Percentiles rank a stretch among this genome's conserved stretches.
Conservation (phyloP, 1,284 basidiomycete genomes). For the Microstroma glucosiphilum region DNA sequence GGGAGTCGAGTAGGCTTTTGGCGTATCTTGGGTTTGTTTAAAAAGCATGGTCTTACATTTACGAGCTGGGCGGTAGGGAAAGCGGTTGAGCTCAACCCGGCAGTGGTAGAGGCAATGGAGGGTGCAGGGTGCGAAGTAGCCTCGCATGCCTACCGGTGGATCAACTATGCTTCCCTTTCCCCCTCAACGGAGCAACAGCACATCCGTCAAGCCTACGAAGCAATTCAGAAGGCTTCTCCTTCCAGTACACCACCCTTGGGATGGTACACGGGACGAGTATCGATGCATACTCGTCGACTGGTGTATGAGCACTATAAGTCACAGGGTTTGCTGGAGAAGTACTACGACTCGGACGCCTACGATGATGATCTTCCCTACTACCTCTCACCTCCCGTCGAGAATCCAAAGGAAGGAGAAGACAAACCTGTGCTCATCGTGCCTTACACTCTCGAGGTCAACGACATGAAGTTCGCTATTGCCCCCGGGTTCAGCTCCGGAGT, state of each 20-base stretch:
- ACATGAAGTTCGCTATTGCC: conserved; percentile 51
- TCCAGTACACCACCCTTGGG: conserved; percentile 42
- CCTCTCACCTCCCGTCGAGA: conserved; percentile 42
- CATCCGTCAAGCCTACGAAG: conserved; percentile 46
- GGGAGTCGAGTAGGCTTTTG: conserved; percentile 52
- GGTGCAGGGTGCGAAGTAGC: conserved; percentile 49
- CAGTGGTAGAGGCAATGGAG: conserved; percentile 44
- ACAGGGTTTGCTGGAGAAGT: conserved; percentile 28
- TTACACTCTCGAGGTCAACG: conserved; percentile 52
- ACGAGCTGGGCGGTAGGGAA: conserved; percentile 51
- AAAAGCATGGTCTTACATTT: conserved; percentile 39
- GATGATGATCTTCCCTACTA: conserved; percentile 54
- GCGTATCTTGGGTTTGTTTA: conserved; percentile 50
- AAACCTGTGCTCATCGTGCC: conserved; percentile 50
- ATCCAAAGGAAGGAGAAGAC: conserved; percentile 22
- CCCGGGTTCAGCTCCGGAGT: conserved; percentile 51
- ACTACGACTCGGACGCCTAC: conserved; percentile 47
- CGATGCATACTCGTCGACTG: conserved; percentile 41
- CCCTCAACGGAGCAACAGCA: conserved; percentile 48
- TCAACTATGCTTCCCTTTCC: conserved; percentile 45
- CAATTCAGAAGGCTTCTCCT: conserved; percentile 41
- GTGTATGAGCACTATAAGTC: conserved; percentile 46
- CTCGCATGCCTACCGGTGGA: conserved; percentile 51
- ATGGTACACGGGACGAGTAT: conserved; percentile 52
- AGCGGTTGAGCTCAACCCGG: conserved; percentile 51